Base-by-base conservation (phyloP, 1,284 basidiomycete species). In the Boletus subluridellus region DNA sequence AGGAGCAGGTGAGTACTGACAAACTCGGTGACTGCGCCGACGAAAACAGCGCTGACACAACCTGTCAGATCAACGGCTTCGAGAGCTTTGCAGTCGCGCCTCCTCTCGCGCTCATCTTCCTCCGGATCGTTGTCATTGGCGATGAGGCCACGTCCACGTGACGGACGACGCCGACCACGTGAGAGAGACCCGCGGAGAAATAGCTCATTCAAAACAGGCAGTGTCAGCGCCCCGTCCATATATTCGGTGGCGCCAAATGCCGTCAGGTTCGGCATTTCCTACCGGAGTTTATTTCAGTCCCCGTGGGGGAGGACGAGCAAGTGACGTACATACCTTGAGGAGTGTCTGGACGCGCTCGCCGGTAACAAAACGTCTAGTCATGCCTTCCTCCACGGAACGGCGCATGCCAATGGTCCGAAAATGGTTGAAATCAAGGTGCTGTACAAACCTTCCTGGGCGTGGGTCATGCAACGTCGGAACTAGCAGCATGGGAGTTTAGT, bases 351-450 rank as follows among this genome's bases (percentile, higher is more conserved):
- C 81, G 50, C 95, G 83, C 55, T 90, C 87, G 0, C 92, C 89
- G 1, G 96, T 99, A 32, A 98, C 95, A 69, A 96, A 99, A 15
- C 95, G 90, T 62, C 88, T 88, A 60, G 87, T 87, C 34, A 93
- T 85, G 54, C 94, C 92, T 73, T 98, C 93, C 38, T 92, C 93
- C 21, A 97, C 86, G 1, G 91, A 94, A 24, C 96, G 86, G 52
- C 94, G 84, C 85, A 97, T 92, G 0, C 95, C 95, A 61, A 96
- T 94, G 24, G 95, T 95, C 37, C 94, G 86, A 77, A 96, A 98
- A 69, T 94, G 90, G 66, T 93, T 94, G 70, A 98, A 98, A 68
- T 93, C 90, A 17, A 95, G 77, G 68, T 91, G 88, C 41, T 82
- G 85, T 35, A 93, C 83, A 68, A 87, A 86, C 24, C 87, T 83